Conservation (phyloP, 208 protist species). For the Entamoeba histolytica region DNA sequence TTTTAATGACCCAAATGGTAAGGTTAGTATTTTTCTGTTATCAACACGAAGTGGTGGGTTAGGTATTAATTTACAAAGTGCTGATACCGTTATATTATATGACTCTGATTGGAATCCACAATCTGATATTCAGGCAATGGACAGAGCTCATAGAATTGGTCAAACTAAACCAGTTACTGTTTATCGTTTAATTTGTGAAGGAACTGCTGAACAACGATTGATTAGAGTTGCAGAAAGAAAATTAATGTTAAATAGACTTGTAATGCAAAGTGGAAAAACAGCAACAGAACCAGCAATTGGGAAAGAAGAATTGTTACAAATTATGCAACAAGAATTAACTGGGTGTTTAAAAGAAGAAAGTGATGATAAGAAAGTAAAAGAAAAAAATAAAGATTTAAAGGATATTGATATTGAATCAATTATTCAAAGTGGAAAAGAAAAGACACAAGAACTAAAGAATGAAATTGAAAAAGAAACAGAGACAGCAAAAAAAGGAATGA, state of each 20-base stretch:
- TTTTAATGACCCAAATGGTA: slow-evolving; percentile 34
- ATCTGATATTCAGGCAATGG: slow-evolving; percentile 58
- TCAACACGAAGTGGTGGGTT: slow-evolving; percentile 80
- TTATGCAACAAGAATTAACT: not conserved
- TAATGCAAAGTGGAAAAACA: slow-evolving; percentile 1
- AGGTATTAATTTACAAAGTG: slow-evolving; percentile 83
- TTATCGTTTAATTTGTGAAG: not conserved
- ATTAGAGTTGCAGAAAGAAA: not conserved
- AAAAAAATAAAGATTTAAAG: not conserved
- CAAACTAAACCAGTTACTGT: slow-evolving; percentile 10
- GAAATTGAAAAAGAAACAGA: not conserved
- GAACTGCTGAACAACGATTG: slow-evolving; percentile 5
- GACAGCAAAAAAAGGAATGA: not conserved
- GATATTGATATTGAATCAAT: not conserved
- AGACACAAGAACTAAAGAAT: not conserved
- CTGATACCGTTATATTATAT: slow-evolving; percentile 95
- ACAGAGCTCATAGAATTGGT: slow-evolving; percentile 39
- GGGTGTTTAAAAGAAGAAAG: not conserved
- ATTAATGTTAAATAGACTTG: not conserved
- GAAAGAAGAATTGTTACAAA: not conserved
- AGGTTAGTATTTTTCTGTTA: slow-evolving; percentile 78
- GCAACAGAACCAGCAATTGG: not conserved
- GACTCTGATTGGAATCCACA: slow-evolving; percentile 92
- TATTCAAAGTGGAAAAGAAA: not conserved
- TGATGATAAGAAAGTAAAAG: not conserved